Evolutionary conservation across 148 eudicot genomes (phyloP), one percentile per base, ranked within the genome.

Genomic region (Cornus controversa): DNA sequence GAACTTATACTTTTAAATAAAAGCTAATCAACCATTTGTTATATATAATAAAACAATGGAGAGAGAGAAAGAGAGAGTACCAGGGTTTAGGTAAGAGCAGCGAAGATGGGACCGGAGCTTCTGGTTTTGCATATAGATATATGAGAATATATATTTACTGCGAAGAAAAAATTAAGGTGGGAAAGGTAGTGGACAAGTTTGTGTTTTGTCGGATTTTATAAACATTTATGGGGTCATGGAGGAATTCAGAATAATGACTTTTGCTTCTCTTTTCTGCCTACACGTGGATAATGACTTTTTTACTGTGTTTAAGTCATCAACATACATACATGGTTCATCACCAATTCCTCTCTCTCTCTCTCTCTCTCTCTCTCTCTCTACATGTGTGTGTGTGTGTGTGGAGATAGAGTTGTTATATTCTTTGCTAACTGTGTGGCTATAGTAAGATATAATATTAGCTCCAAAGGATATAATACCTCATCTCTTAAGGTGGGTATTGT

Each of bases 191-290:
- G 66, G 81, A 73, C 81, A 79, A 69, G 78, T 75, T 75, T 72
- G 79, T 71, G 66, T 66, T 34, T 42, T 81, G 83, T 81, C 83
- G 83, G 80, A 37, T 23, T 68, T 31, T 36, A 68, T 31, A 31
- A 68, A 31, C 15, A 26, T 22, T 45, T 20, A 42, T 36, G 6
- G 37, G 69, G 70, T 27, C 31, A 57, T n/a, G 67, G 22, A 28
- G 20, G 20, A 58, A n/a, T 45, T 37, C 64, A 67, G 40, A 67
- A 23, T 3, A 1, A 28, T 3, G n/a, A 27, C 36, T 28, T 1
- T 29, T 31, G 34, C 2, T 18, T 15, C 37, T 67, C 18, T 67
- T 67, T 6, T 6, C 11, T 60, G 23, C 24, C 45, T 67, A 67
- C 70, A 67, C 37, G 70, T 67, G 70, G 70, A 67, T 28, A 29